These are phyloP conservation scores for Skeletonema marinoi DNA, from an alignment of 108 stramenopile species.

Conservation along the genomic window DNA sequence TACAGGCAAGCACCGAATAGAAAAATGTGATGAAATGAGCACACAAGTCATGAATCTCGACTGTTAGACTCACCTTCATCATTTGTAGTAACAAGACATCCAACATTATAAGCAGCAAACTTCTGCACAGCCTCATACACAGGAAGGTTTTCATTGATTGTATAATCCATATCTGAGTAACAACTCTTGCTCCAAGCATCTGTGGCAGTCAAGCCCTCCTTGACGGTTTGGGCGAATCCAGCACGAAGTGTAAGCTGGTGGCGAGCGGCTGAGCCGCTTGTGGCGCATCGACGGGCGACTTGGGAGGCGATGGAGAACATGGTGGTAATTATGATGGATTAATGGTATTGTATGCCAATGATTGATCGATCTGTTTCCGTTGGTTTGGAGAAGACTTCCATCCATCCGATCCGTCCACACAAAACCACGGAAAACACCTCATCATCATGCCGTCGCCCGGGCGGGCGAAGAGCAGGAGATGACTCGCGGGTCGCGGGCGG, in stretches of 20 bases:
- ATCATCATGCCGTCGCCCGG: too few species aligned
- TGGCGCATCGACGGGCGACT: slow-evolving; percentile 36
- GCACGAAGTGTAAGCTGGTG: slow-evolving; percentile 24
- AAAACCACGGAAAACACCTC: too few species aligned
- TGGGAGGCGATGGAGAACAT: slow-evolving; percentile 51
- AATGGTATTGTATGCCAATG: background rate
- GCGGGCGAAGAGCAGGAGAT: too few species aligned
- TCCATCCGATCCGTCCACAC: too few species aligned
- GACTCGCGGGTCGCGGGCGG: too few species aligned
- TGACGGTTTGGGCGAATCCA: slow-evolving; percentile 45
- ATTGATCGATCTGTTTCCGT: background rate
- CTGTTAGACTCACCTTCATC: slow-evolving; percentile 28
- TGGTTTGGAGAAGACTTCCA: too few species aligned
- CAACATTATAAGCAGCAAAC: slow-evolving; percentile 88
- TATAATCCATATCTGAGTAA: slow-evolving; percentile 88
- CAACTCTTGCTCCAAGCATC: slow-evolving; percentile 84
- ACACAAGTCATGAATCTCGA: background rate
- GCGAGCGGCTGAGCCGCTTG: slow-evolving; percentile 18
- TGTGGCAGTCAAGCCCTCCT: slow-evolving; percentile 69
- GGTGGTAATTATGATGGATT: background rate
- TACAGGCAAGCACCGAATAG: too few species aligned
- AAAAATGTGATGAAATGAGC: too few species aligned
- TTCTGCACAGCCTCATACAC: slow-evolving; percentile 93
- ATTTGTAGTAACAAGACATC: slow-evolving; percentile 64
- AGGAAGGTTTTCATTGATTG: slow-evolving; percentile 76